phyloP scores from a whole-genome alignment of 163 green algal genomes.

The Coccomyxa subellipsoidea region DNA sequence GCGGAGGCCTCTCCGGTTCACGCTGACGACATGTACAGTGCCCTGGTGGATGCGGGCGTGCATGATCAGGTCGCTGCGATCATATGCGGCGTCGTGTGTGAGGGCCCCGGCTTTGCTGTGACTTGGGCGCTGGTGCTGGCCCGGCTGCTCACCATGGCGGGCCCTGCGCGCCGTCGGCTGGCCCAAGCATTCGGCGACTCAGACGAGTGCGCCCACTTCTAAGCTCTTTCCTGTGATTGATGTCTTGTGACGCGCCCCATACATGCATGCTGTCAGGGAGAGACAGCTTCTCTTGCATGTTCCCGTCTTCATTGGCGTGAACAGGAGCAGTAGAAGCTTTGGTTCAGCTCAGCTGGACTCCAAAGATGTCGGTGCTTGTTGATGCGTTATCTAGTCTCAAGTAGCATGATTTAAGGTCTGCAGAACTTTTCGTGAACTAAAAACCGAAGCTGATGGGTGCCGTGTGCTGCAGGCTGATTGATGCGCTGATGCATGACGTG shows the following conservation, averaged over 20 bases:
- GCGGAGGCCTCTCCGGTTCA: not conserved
- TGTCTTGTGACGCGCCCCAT: too few relatives aligned
- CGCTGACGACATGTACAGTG: slow-evolving; percentile 7
- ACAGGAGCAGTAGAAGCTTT: too few relatives aligned
- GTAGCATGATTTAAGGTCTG: too few relatives aligned
- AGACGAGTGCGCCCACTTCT: slow-evolving; percentile 13
- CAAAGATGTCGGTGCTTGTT: too few relatives aligned
- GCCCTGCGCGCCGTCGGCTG: slow-evolving; percentile 32
- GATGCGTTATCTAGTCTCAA: too few relatives aligned
- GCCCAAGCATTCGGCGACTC: slow-evolving; percentile 45
- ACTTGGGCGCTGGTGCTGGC: slow-evolving; percentile 68
- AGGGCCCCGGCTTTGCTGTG: slow-evolving; percentile 20
- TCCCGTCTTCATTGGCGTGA: too few relatives aligned
- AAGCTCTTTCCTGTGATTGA: not conserved
- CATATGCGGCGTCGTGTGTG: slow-evolving; percentile 5
- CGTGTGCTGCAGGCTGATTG: slow-evolving; percentile 38
- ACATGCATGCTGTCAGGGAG: too few relatives aligned
- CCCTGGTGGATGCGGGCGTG: slow-evolving; percentile 38
- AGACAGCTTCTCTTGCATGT: too few relatives aligned
- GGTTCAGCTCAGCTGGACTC: too few relatives aligned
- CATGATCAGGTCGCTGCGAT: slow-evolving; percentile 46
- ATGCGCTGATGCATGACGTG: slow-evolving; percentile 47
- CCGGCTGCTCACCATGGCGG: slow-evolving; percentile 34
- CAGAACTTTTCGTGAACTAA: not conserved
- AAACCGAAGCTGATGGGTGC: not conserved